Conservation (phyloP, 2,329 filamentous ascomycete species). For the Kalmusia sp. region DNA sequence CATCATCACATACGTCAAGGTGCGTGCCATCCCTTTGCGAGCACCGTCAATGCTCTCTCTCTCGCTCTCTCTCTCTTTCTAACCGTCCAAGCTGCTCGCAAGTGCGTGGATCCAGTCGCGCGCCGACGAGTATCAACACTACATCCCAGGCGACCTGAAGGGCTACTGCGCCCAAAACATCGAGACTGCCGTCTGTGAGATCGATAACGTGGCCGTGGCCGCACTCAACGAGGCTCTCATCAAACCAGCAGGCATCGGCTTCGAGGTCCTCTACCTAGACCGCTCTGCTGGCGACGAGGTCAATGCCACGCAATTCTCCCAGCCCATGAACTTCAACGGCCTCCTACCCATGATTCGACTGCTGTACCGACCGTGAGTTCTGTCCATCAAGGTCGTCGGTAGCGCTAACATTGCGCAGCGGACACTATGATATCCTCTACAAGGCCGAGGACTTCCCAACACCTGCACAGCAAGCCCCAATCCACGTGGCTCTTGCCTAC, state of each 20-base stretch:
- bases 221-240: conserved; percentile 81
- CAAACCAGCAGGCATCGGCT: conserved; percentile 76
- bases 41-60: conserved; percentile 31
- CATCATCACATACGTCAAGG: conserved; percentile 84
- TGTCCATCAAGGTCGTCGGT: background rate
- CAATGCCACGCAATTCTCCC: conserved; percentile 71
- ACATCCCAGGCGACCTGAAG: conserved; percentile 67
- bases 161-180: conserved; percentile 75
- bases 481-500: conserved; percentile 44
- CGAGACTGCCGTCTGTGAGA: conserved; percentile 79
- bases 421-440: conserved; percentile 96
- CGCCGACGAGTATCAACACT: conserved; percentile 72
- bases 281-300: conserved; percentile 79
- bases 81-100: conserved; percentile 71
- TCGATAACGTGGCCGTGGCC: conserved; percentile 86
- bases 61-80: conserved; percentile 4
- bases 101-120: conserved; percentile 84
- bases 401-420: conserved; percentile 54
- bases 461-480: conserved; percentile 31
- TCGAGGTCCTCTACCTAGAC: conserved; percentile 92
- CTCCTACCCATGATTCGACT: conserved; percentile 68
- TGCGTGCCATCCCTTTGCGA: no score
- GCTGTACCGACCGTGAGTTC: conserved; percentile 69
- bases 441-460: conserved; percentile 61
- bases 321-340: conserved; percentile 55